Evolutionary conservation across 768 basidiomycete genomes (phyloP).

Genomic region (Melanogaster broomeanus): DNA sequence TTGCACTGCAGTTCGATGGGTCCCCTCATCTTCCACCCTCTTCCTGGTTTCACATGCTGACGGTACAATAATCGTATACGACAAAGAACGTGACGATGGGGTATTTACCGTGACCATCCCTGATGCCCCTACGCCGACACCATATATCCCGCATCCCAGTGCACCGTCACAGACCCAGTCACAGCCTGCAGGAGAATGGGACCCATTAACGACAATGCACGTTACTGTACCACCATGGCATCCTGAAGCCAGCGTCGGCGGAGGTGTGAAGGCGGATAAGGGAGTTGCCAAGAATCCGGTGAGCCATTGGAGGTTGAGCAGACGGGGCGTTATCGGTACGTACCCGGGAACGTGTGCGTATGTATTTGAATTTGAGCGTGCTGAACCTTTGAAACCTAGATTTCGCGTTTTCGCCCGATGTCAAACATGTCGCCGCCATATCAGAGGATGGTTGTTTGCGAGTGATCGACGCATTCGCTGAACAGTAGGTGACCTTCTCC

Average conservation of each 20-base stretch:
- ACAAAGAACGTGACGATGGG: constrained; percentile 89
- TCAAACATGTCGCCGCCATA: constrained; percentile 85
- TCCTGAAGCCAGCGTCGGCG: constrained; percentile 45
- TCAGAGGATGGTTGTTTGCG: constrained; percentile 92
- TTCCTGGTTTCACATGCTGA: constrained; percentile 89
- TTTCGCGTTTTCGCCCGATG: constrained; percentile 92
- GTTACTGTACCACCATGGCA: constrained; percentile 89
- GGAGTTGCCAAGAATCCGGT: constrained; percentile 83
- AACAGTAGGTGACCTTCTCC: constrained; percentile 58
- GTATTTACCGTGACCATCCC: constrained; percentile 67
- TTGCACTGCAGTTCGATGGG: constrained; percentile 91
- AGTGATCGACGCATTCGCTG: constrained; percentile 85
- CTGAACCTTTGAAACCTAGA: constrained; percentile 44
- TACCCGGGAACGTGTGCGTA: not conserved
- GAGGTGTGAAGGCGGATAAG: constrained; percentile 52
- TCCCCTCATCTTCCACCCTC: constrained; percentile 74
- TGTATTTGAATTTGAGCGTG: not conserved
- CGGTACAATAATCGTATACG: constrained; percentile 86
- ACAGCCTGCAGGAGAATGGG: constrained; percentile 56
- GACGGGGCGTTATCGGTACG: constrained; percentile 71
- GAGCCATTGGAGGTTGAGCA: constrained; percentile 84
- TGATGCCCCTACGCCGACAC: constrained; percentile 24
- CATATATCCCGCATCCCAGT: constrained; percentile 27
- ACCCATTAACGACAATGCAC: constrained; percentile 72
- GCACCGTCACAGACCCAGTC: constrained; percentile 25